Percentiles rank a stretch among this genome's conserved stretches.
phyloP scores from a whole-genome alignment of 176 grass and related monocot species.

The Luzula sylvatica region DNA sequence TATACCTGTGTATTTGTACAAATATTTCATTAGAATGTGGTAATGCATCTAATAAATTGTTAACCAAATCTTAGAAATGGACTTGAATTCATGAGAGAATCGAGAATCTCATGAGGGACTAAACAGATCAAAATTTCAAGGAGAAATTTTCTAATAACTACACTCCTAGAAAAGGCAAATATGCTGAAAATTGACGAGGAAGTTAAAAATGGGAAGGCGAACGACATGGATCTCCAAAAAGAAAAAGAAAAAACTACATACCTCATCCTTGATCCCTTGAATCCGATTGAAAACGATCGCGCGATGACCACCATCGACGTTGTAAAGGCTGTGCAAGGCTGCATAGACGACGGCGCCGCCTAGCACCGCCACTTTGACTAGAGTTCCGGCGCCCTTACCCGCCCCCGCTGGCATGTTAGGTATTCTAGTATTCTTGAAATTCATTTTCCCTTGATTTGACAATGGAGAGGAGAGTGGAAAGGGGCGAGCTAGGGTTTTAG shows the following conservation, averaged over 20 bases:
- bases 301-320: slow-evolving; percentile 76
- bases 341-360: slow-evolving; percentile 46
- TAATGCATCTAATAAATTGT: too few relatives aligned
- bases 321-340: slow-evolving; percentile 53
- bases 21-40: not conserved
- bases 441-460: slow-evolving; percentile 27
- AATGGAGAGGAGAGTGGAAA: not conserved
- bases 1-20: slow-evolving; percentile 51
- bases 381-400: slow-evolving; percentile 2
- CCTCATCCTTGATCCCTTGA: slow-evolving; percentile 75
- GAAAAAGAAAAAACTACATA: not conserved
- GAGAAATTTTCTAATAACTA: too few relatives aligned
- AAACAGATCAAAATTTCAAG: too few relatives aligned
- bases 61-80: too few relatives aligned
- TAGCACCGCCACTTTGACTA: slow-evolving; percentile 34
- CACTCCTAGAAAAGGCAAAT: too few relatives aligned
- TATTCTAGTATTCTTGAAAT: slow-evolving; percentile 20
- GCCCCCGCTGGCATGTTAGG: slow-evolving; percentile 30
- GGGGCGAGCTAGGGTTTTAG: slow-evolving; percentile 23
- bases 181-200: too few relatives aligned
- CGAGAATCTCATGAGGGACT: too few relatives aligned
- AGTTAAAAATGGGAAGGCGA: too few relatives aligned
- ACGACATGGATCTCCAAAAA: too few relatives aligned
- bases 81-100: too few relatives aligned
- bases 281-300: slow-evolving; percentile 89